Evolutionary conservation across 257 asterid species (phyloP).

Genomic region (Anisodus acutangulus): DNA sequence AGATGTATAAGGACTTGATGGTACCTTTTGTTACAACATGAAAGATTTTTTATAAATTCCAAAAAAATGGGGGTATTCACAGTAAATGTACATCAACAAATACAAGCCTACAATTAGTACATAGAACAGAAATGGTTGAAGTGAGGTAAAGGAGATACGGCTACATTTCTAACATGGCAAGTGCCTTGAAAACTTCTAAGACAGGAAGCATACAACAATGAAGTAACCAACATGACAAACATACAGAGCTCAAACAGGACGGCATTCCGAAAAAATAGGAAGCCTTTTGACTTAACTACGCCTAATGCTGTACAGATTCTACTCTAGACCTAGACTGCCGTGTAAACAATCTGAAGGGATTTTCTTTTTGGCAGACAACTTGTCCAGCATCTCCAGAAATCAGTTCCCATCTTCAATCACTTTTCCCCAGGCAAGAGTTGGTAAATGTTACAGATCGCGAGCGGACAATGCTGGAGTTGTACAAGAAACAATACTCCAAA

Average conservation of each 20-base stretch:
- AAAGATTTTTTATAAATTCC: background rate
- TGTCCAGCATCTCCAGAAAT: conserved; percentile 28
- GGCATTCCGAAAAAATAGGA: conserved; percentile 44
- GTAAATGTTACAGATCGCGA: background rate
- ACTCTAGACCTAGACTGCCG: conserved; percentile 42
- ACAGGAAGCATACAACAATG: background rate
- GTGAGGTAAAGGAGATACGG: background rate
- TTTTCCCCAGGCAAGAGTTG: conserved; percentile 6
- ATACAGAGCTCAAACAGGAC: conserved; percentile 53
- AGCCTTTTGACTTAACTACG: conserved; percentile 28
- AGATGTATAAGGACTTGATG: background rate
- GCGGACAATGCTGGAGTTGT: conserved; percentile 18
- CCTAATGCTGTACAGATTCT: conserved; percentile 47
- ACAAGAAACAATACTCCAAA: background rate
- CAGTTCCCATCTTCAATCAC: conserved; percentile 37
- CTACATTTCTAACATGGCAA: conserved; percentile 16
- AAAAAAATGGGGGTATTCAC: too few species aligned
- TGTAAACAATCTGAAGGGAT: conserved; percentile 40
- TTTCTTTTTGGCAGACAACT: background rate
- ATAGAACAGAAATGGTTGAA: background rate
- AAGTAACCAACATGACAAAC: conserved; percentile 30
- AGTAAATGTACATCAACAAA: background rate
- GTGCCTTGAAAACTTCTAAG: conserved; percentile 10
- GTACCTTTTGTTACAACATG: background rate
- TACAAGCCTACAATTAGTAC: background rate